Evolutionary conservation across 2,329 filamentous ascomycete genomes (phyloP).

Genomic region (Hypoxylon sp.): DNA sequence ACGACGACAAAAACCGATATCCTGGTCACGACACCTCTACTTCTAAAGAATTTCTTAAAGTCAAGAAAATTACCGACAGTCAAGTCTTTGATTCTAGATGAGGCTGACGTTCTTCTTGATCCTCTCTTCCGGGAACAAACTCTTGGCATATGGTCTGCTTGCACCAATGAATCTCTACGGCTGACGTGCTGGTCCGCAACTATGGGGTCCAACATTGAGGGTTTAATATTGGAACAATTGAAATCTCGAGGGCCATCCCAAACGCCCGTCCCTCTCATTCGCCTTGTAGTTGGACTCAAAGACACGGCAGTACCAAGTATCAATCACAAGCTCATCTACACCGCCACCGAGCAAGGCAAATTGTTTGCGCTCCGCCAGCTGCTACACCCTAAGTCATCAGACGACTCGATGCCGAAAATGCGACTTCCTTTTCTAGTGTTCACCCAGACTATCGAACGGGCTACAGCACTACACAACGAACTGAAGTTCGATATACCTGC

Average conservation of each 20-base stretch:
- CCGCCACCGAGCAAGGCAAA: slow-evolving; percentile 93
- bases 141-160: slow-evolving; percentile 84
- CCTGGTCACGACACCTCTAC: slow-evolving; percentile 83
- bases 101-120: slow-evolving; percentile 95
- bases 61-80: slow-evolving; percentile 75
- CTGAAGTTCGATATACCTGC: slow-evolving; percentile 94
- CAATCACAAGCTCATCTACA: slow-evolving; percentile 88
- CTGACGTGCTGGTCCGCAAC: slow-evolving; percentile 95
- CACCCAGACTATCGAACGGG: slow-evolving; percentile 94
- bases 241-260: slow-evolving; percentile 65
- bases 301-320: slow-evolving; percentile 96
- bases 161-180: slow-evolving; percentile 77
- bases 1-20: slow-evolving; percentile 81
- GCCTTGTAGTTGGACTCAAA: slow-evolving; percentile 95
- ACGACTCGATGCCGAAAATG: slow-evolving; percentile 71
- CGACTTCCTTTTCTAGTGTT: slow-evolving; percentile 95
- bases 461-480: slow-evolving; percentile 88
- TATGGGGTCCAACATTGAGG: slow-evolving; percentile 94
- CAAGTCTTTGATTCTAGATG: slow-evolving; percentile 84
- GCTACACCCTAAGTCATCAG: slow-evolving; percentile 78
- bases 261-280: slow-evolving; percentile 72
- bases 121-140: slow-evolving; percentile 92
- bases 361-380: slow-evolving; percentile 91
- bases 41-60: slow-evolving; percentile 81
- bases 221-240: slow-evolving; percentile 79